Evolutionary conservation across 2,329 filamentous ascomycete species (phyloP).

Genomic region (Xylariaceae sp.): DNA sequence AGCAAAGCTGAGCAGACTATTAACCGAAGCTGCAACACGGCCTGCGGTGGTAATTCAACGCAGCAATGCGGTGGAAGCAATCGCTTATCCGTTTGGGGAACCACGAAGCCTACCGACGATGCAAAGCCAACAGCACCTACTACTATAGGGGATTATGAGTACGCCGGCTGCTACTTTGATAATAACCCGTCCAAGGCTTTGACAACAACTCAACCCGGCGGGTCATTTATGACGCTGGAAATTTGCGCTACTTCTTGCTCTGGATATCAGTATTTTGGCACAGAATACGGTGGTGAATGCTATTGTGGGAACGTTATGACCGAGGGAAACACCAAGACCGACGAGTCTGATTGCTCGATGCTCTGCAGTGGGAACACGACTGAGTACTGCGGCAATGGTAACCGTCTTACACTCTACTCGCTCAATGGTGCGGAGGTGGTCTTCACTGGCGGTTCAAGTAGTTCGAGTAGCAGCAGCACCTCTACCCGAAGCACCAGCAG

Average conservation of each 20-base stretch:
- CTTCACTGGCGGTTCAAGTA: not conserved
- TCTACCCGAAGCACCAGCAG: not conserved
- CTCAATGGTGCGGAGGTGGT: not conserved
- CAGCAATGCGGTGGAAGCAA: not conserved
- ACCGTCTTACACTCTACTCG: not conserved
- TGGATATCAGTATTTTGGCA: constrained; percentile 8
- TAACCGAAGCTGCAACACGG: not conserved
- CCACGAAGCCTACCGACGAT: not conserved
- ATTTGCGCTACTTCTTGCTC: constrained; percentile 5
- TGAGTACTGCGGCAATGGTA: not conserved
- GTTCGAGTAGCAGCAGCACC: not conserved
- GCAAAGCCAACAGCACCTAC: not conserved
- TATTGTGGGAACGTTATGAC: not conserved
- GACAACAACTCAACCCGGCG: constrained; percentile 1
- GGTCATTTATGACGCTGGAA: constrained; percentile 42
- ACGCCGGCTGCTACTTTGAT: constrained; percentile 6
- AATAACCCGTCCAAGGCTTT: constrained; percentile 3
- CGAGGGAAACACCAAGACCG: not conserved
- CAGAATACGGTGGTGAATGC: constrained; percentile 12
- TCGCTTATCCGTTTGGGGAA: not conserved
- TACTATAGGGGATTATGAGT: not conserved
- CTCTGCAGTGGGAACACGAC: not conserved
- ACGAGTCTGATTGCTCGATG: not conserved
- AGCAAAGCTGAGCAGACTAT: not conserved
- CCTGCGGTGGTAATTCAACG: not conserved